A percentile compares a stretch with the other conserved stretches of the same genome.
Evolutionary conservation across 345 rosid genomes (phyloP).

Genomic region (Microcos paniculata): DNA sequence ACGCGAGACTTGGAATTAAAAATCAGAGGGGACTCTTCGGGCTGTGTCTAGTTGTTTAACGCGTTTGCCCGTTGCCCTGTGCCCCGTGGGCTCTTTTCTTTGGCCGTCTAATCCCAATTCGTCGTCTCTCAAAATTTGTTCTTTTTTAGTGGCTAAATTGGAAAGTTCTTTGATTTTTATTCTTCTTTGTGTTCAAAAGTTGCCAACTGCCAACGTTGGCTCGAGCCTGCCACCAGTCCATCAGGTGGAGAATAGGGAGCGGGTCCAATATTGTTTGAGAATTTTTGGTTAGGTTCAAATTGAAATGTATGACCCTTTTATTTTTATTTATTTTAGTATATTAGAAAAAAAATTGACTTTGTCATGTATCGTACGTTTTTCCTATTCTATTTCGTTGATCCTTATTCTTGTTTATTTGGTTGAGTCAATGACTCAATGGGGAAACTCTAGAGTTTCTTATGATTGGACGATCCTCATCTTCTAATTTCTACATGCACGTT

Average conservation of each 20-base stretch:
- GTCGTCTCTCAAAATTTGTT: background rate
- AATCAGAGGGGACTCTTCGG: background rate
- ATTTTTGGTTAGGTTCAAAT: background rate
- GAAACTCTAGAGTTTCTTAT: background rate
- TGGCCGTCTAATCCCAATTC: background rate
- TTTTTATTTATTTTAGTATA: background rate
- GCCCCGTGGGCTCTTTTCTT: too few relatives aligned
- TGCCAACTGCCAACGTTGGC: background rate
- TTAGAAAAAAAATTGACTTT: too few relatives aligned
- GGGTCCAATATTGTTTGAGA: background rate
- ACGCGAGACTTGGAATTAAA: background rate
- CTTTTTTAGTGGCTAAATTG: too few relatives aligned
- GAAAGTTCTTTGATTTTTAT: background rate
- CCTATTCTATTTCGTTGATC: background rate
- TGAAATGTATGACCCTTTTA: background rate
- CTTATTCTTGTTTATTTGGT: background rate
- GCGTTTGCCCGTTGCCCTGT: background rate
- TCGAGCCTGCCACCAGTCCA: slow-evolving; percentile 10
- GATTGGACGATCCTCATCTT: background rate
- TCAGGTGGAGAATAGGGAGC: background rate
- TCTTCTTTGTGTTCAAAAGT: background rate
- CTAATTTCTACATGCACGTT: background rate
- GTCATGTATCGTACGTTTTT: too few relatives aligned
- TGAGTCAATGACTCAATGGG: background rate
- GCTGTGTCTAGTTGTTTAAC: background rate